These are phyloP conservation scores for Lycium barbarum DNA, from an alignment of 257 asterid genomes.

Conservation along the genomic window DNA sequence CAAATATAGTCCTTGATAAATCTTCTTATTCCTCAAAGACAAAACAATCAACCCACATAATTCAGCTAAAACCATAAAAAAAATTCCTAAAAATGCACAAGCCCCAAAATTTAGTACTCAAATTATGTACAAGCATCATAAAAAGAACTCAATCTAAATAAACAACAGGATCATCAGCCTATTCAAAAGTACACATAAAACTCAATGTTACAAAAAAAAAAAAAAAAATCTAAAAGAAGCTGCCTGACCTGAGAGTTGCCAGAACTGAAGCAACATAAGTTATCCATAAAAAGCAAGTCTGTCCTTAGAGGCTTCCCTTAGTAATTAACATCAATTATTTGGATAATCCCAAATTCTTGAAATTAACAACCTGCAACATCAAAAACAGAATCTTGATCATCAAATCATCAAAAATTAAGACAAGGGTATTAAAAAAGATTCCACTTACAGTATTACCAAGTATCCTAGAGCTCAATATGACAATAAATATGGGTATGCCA, in stretches of 20 bases:
- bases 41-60: slow-evolving; percentile 19
- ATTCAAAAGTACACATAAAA: neutral
- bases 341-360: slow-evolving; percentile 31
- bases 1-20: neutral
- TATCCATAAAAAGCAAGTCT: slow-evolving; percentile 54
- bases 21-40: slow-evolving; percentile 7
- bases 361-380: slow-evolving; percentile 50
- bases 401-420: slow-evolving; percentile 37
- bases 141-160: neutral
- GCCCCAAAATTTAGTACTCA: slow-evolving; percentile 14
- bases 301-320: slow-evolving; percentile 46
- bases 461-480: slow-evolving; percentile 31
- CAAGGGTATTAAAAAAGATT: slow-evolving; percentile 50
- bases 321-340: slow-evolving; percentile 59
- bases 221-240: neutral
- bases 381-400: slow-evolving; percentile 42
- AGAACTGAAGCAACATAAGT: slow-evolving; percentile 67
- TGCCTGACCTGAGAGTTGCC: slow-evolving; percentile 55
- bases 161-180: neutral
- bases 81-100: neutral
- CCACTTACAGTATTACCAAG: slow-evolving; percentile 64
- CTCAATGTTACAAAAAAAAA: neutral
- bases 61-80: neutral
- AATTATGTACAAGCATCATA: neutral
- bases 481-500: slow-evolving; percentile 25